These are phyloP conservation scores for Xylariomycetidae sp. DNA, from an alignment of 2,329 filamentous ascomycete species.

Conservation along the genomic window DNA sequence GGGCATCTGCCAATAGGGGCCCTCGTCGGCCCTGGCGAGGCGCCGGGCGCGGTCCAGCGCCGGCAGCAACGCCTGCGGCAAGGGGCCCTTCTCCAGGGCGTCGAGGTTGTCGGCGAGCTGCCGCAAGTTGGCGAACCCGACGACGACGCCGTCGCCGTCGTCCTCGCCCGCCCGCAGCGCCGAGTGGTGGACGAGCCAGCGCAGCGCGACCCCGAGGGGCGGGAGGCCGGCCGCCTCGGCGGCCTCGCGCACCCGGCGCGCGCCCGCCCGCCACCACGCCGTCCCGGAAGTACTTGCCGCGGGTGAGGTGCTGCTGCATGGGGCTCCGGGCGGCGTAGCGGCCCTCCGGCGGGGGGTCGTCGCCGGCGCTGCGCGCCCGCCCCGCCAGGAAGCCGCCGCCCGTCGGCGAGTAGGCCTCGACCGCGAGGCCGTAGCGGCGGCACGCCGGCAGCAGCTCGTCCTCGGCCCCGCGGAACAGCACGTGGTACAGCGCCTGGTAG, in stretches of 20 bases:
- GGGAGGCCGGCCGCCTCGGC: slow-evolving; percentile 59
- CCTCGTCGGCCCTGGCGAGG: slow-evolving; percentile 49
- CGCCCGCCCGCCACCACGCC: slow-evolving; percentile 56
- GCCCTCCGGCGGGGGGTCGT: slow-evolving; percentile 56
- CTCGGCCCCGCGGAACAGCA: slow-evolving; percentile 64
- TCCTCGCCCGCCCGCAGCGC: slow-evolving; percentile 39
- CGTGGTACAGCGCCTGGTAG: slow-evolving; percentile 82
- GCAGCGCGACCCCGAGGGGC: slow-evolving; percentile 63
- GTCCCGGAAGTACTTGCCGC: slow-evolving; percentile 64
- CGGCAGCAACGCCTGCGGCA: slow-evolving; percentile 66
- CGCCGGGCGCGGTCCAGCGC: slow-evolving; percentile 71
- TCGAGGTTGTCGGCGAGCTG: slow-evolving; percentile 52
- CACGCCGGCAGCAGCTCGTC: slow-evolving; percentile 66
- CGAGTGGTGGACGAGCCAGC: slow-evolving; percentile 68
- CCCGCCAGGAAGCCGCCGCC: slow-evolving; percentile 73
- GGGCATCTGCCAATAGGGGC: slow-evolving; percentile 49
- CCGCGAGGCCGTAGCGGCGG: slow-evolving; percentile 66
- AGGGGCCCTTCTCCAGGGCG: slow-evolving; percentile 57
- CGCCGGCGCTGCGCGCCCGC: slow-evolving; percentile 62
- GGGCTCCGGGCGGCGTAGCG: slow-evolving; percentile 48
- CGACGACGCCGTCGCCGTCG: slow-evolving; percentile 49
- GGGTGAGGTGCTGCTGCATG: slow-evolving; percentile 39
- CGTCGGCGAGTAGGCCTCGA: slow-evolving; percentile 77
- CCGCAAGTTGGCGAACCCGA: slow-evolving; percentile 48
- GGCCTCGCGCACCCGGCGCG: slow-evolving; percentile 60